phyloP scores from a whole-genome alignment of 176 grass and related monocot species.

The Zoysia pacifica region DNA sequence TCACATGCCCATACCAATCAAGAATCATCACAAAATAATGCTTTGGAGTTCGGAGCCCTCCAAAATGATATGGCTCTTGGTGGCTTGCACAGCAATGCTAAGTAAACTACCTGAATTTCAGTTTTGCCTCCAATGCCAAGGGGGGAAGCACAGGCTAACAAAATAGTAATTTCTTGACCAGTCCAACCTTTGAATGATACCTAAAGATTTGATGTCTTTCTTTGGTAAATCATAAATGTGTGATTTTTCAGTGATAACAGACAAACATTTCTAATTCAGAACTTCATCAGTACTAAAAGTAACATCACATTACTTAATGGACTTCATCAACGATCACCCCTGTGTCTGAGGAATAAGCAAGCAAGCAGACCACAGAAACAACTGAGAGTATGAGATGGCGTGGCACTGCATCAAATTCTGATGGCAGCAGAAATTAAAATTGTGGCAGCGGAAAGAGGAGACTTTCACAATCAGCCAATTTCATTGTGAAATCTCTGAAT shows the following conservation, averaged over 20 bases:
- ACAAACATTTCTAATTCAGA: not conserved
- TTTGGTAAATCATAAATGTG: not conserved
- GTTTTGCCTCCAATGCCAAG: not conserved
- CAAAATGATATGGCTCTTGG: not conserved
- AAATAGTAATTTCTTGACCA: not conserved
- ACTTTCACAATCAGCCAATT: not conserved
- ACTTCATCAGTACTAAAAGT: not conserved
- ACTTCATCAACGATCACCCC: not conserved
- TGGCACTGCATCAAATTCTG: not conserved
- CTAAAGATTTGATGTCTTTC: not conserved
- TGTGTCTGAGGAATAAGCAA: not conserved
- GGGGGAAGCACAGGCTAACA: not conserved
- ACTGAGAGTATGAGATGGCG: not conserved
- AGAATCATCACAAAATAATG: not conserved
- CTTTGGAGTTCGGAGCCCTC: not conserved
- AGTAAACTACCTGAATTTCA: not conserved
- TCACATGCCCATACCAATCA: not conserved
- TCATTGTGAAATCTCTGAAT: not conserved
- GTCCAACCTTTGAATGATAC: not conserved
- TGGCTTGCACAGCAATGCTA: not conserved
- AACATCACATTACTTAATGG: not conserved
- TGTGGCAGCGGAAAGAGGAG: not conserved
- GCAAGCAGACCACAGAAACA: conserved; percentile 5
- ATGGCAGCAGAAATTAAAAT: not conserved
- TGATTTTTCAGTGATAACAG: not conserved